Evolutionary conservation across 176 grass and related monocot genomes (phyloP), one percentile per base, ranked within the genome.

Genomic region (Puccinellia tenuiflora): DNA sequence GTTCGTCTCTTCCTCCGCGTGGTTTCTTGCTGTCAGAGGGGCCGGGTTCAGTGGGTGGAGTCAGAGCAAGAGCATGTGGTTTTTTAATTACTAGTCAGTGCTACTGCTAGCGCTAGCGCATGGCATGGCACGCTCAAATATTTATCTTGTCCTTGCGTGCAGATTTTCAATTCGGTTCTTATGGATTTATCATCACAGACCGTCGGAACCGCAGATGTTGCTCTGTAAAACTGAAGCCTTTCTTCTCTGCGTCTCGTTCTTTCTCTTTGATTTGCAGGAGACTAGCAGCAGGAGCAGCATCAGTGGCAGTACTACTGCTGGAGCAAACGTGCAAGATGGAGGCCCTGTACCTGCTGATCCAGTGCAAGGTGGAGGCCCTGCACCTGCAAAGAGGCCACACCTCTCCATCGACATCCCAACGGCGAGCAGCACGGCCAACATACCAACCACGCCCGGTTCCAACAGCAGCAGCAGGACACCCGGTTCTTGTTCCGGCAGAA

Each of bases 391-490:
- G 40, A 83, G 82, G 26, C 77, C 92, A 0, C 88, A 95, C 21
- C 87, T 93, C 75, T 88, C 77, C 0, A 92, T 98, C 77, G 89
- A 95, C 70, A 80, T 98, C 43, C 91, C 87, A 1, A n/a, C 86
- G 16, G n/a, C 54, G 89, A 78, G 21, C 38, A 68, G 3, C 40
- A 39, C 15, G 31, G 3, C 48, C 25, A 43, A 14, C 53, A 42
- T 57, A 22, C 54, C 90, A 14, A 33, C 86, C 5, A 47, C 68
- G 0, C 79, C 86, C 5, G 65, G 66, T 13, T 90, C 52, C 52
- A 73, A 9, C 86, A 63, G 21, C 38, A 85, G 16, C 31, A 85
- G 16, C 37, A 73, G 80, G 45, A 62, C 85, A 1, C 83, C 86
- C 1, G 81, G 62, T 7, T 89, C 84, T 3, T 69, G 42, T 16